A percentile compares a stretch with the other conserved stretches of the same genome.
Evolutionary conservation across 2,329 filamentous ascomycete species (phyloP).

Genomic region (Aspergillus hortae): DNA sequence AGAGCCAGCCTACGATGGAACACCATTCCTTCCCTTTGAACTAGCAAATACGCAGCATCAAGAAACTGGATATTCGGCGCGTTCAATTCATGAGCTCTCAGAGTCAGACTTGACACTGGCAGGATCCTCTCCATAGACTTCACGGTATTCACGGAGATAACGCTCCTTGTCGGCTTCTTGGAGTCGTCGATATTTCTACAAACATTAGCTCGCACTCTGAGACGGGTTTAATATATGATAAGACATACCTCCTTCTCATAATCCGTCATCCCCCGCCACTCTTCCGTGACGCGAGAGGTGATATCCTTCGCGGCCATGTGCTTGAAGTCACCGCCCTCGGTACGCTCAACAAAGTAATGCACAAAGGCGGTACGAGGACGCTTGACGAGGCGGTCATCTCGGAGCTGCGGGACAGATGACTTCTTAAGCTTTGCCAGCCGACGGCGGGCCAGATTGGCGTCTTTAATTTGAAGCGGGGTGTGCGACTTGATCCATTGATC

Average conservation of each 20-base stretch:
- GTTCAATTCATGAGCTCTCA: not conserved
- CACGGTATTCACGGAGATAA: constrained; percentile 32
- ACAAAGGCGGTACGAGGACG: constrained; percentile 35
- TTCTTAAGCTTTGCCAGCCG: constrained; percentile 25
- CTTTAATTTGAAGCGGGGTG: constrained; percentile 55
- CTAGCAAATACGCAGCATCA: not conserved
- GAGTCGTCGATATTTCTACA: constrained; percentile 27
- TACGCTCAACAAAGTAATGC: constrained; percentile 46
- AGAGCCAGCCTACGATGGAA: not conserved
- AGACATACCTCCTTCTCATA: constrained; percentile 37
- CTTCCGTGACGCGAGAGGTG: constrained; percentile 10
- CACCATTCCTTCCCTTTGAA: not conserved
- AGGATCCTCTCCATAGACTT: constrained; percentile 33
- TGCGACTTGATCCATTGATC: constrained; percentile 54
- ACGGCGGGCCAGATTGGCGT: constrained; percentile 57
- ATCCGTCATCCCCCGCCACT: constrained; percentile 27
- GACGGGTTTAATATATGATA: not conserved
- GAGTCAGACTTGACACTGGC: not conserved
- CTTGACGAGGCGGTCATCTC: constrained; percentile 55
- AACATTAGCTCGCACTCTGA: constrained; percentile 9
- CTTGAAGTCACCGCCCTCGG: constrained; percentile 49
- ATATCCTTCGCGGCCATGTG: constrained; percentile 41
- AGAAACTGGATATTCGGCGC: not conserved
- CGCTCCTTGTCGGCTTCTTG: constrained; percentile 26
- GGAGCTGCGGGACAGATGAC: constrained; percentile 29